Conservation (phyloP, 768 basidiomycete genomes). For the Rhodocollybia butyracea region DNA sequence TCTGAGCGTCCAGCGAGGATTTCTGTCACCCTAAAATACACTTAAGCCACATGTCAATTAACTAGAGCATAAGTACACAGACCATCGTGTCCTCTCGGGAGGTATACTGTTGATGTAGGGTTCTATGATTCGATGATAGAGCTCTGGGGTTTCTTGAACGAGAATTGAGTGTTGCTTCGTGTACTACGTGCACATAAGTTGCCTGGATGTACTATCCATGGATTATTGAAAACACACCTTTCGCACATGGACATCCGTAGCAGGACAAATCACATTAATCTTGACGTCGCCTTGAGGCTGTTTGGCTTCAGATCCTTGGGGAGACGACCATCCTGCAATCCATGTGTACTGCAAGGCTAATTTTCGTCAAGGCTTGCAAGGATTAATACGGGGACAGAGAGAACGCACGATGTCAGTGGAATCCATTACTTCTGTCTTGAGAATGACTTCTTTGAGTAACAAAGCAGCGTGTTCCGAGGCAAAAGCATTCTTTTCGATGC, state of each 20-base stretch:
- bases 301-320: slow-evolving; percentile 26
- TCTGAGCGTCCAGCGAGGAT: slow-evolving; percentile 79
- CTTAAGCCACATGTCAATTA: neutral
- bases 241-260: slow-evolving; percentile 84
- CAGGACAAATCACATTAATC: slow-evolving; percentile 83
- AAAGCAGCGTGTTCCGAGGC: slow-evolving; percentile 34
- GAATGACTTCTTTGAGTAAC: slow-evolving; percentile 38
- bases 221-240: slow-evolving; percentile 51
- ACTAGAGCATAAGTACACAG: slow-evolving; percentile 9
- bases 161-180: slow-evolving; percentile 67
- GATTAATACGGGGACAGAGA: neutral
- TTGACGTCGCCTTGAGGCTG: slow-evolving; percentile 62
- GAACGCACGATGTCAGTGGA: slow-evolving; percentile 65
- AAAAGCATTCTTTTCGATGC: slow-evolving; percentile 74
- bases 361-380: slow-evolving; percentile 6
- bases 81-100: slow-evolving; percentile 80
- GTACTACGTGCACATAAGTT: slow-evolving; percentile 46
- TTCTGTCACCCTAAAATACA: slow-evolving; percentile 68
- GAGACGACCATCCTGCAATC: slow-evolving; percentile 67
- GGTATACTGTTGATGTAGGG: slow-evolving; percentile 82
- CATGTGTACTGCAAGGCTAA: slow-evolving; percentile 64
- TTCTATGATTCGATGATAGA: slow-evolving; percentile 68
- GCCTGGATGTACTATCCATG: neutral
- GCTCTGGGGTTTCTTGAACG: slow-evolving; percentile 77
- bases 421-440: slow-evolving; percentile 46